Percentiles rank a stretch among this genome's conserved stretches.
phyloP scores from a whole-genome alignment of 352 stramenopile species.

The Phytophthora rubi region DNA sequence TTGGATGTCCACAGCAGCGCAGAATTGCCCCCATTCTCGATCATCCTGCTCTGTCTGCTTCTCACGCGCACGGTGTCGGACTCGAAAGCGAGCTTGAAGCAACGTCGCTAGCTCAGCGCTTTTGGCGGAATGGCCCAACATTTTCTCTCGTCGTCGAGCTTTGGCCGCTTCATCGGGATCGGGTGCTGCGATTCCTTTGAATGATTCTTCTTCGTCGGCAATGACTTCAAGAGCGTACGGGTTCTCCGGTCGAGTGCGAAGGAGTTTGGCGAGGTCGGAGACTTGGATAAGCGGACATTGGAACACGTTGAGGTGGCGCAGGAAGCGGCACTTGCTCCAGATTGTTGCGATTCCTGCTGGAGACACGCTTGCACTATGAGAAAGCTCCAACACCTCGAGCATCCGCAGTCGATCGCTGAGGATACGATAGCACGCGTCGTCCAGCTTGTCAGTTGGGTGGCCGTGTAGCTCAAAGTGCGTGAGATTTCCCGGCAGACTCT shows the following conservation, averaged over 20 bases:
- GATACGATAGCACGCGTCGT: slow-evolving; percentile 39
- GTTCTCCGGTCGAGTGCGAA: slow-evolving; percentile 48
- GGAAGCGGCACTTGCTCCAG: slow-evolving; percentile 43
- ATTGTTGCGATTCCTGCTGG: slow-evolving; percentile 33
- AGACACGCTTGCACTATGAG: slow-evolving; percentile 37
- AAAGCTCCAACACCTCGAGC: slow-evolving; percentile 58
- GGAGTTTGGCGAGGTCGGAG: slow-evolving; percentile 33
- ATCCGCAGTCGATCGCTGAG: slow-evolving; percentile 36
- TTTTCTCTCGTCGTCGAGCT: slow-evolving; percentile 46
- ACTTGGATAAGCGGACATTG: slow-evolving; percentile 41
- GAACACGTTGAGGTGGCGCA: slow-evolving; percentile 64
- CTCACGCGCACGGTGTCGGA: slow-evolving; percentile 31
- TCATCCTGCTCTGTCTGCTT: slow-evolving; percentile 31
- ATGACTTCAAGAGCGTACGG: slow-evolving; percentile 61
- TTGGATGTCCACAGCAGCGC: slow-evolving; percentile 67
- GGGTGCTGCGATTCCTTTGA: slow-evolving; percentile 52
- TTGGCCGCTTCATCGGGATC: slow-evolving; percentile 44
- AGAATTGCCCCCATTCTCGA: slow-evolving; percentile 55
- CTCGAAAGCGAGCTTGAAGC: slow-evolving; percentile 59
- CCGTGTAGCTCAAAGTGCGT: slow-evolving; percentile 43
- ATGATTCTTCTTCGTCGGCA: slow-evolving; percentile 43
- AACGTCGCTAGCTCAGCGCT: slow-evolving; percentile 34
- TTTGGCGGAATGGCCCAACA: slow-evolving; percentile 16
- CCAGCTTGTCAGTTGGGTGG: slow-evolving; percentile 36
- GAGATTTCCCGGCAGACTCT: slow-evolving; percentile 52